phyloP scores from a whole-genome alignment of 331 rosid species.

The Acacia concinna region DNA sequence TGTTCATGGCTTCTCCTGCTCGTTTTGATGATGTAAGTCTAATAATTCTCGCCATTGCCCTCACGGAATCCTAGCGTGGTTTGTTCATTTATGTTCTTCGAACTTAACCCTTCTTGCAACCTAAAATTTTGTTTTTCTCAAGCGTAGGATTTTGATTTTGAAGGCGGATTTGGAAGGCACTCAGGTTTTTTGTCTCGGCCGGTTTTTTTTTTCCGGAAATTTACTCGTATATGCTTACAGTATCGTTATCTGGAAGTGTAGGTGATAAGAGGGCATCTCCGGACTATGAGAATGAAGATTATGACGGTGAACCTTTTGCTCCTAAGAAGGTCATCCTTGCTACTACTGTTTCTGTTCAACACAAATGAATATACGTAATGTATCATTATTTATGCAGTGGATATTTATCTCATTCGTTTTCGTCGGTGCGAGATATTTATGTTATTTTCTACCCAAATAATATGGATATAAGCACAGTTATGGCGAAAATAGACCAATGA shows the following conservation, averaged over 20 bases:
- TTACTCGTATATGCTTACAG: not conserved
- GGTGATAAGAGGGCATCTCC: constrained; percentile 72
- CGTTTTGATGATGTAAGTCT: constrained; percentile 68
- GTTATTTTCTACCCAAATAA: not conserved
- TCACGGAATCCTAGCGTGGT: not conserved
- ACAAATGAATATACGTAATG: not conserved
- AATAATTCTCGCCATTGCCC: not conserved
- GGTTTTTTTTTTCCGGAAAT: not conserved
- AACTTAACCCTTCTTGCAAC: not conserved
- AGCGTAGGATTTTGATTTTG: constrained; percentile 84
- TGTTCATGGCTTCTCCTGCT: constrained; percentile 63
- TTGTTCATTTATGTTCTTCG: not conserved
- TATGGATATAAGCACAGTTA: not conserved
- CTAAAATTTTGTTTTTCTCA: not conserved
- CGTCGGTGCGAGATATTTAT: not conserved
- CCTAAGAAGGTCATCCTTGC: constrained; percentile 55
- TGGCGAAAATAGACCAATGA: not conserved
- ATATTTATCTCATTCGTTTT: not conserved
- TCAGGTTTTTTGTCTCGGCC: constrained; percentile 46
- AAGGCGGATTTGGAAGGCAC: constrained; percentile 63
- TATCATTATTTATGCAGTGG: no score
- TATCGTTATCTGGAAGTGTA: constrained; percentile 21
- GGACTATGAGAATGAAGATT: constrained; percentile 64
- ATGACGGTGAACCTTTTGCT: constrained; percentile 48
- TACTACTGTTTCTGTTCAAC: not conserved